phyloP scores from a whole-genome alignment of 352 stramenopile genomes.

The Thraustochytrium sp. region DNA sequence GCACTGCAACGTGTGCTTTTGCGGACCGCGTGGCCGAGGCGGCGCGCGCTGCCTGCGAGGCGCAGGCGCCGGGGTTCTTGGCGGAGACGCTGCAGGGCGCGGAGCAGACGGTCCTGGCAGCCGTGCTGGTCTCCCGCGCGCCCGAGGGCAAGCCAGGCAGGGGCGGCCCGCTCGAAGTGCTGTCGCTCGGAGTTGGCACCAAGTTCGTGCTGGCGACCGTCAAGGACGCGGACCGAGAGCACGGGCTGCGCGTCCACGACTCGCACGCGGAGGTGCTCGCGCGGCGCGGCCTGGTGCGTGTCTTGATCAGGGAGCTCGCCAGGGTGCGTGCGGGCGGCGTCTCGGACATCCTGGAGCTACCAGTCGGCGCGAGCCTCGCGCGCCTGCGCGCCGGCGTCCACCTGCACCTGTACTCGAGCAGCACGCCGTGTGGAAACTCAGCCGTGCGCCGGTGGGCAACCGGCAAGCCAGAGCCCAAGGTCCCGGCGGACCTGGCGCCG shows the following conservation, averaged over 20 bases:
- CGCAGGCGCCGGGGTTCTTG: not conserved
- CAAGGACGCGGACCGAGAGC: not conserved
- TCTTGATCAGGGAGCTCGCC: not conserved
- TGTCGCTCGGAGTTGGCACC: constrained; percentile 41
- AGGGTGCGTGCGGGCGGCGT: not conserved
- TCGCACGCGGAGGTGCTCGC: constrained; percentile 45
- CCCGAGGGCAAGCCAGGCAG: too few species aligned
- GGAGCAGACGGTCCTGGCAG: not conserved
- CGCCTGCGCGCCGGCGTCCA: not conserved
- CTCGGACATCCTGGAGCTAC: not conserved
- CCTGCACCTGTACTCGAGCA: constrained; percentile 45
- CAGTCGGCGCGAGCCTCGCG: not conserved
- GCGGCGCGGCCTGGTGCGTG: constrained; percentile 10
- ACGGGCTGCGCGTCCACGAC: constrained; percentile 9
- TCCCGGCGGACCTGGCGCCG: not conserved
- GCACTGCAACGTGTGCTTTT: not conserved
- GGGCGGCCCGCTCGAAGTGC: constrained; percentile 4
- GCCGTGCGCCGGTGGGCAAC: constrained; percentile 40
- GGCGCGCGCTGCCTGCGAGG: not conserved
- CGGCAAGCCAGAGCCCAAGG: not conserved
- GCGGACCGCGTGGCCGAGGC: not conserved
- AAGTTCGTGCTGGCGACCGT: constrained; percentile 7
- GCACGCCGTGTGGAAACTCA: constrained; percentile 47
- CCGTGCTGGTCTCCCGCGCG: too few species aligned
- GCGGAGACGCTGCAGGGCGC: not conserved